These are phyloP conservation scores for Fusarium dlaminii DNA, from an alignment of 2,329 filamentous ascomycete genomes.

Conservation along the genomic window DNA sequence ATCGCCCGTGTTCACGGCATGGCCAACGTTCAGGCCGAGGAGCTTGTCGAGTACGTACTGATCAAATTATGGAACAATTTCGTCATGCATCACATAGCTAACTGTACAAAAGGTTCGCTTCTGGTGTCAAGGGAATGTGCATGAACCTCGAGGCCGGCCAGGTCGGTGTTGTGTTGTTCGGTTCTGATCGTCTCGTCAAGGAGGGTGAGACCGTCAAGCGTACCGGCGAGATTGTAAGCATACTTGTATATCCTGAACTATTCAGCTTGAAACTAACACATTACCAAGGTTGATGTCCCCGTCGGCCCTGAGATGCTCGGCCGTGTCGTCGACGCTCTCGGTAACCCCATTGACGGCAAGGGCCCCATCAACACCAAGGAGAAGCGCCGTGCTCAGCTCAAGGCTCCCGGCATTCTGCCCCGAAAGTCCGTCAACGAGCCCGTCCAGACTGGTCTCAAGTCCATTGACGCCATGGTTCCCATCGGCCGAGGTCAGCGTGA, in stretches of 20 bases:
- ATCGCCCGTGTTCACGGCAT: conserved; percentile 99
- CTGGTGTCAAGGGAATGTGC: conserved; percentile 99
- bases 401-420: conserved; percentile 98
- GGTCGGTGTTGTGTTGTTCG: conserved; percentile 99
- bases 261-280: conserved; percentile 36
- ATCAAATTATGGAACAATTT: conserved; percentile 9
- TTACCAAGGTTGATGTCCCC: conserved; percentile 88
- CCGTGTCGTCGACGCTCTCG: conserved; percentile 97
- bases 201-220: conserved; percentile 99
- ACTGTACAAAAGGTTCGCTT: conserved; percentile 81
- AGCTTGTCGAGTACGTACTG: conserved; percentile 94
- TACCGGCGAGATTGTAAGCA: conserved; percentile 96
- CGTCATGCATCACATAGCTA: conserved; percentile 26
- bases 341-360: conserved; percentile 99
- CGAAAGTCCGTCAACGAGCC: conserved; percentile 97
- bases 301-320: conserved; percentile 93
- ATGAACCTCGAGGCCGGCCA: conserved; percentile 99
- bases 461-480: conserved; percentile 98
- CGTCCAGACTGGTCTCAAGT: conserved; percentile 99
- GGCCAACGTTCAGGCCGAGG: conserved; percentile 99
- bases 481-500: conserved; percentile 99
- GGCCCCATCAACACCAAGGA: conserved; percentile 92
- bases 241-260: not conserved
- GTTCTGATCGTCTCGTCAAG: conserved; percentile 99
- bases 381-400: conserved; percentile 96